phyloP scores from a whole-genome alignment of 306 rosid genomes.

The Lathyrus oleraceus region DNA sequence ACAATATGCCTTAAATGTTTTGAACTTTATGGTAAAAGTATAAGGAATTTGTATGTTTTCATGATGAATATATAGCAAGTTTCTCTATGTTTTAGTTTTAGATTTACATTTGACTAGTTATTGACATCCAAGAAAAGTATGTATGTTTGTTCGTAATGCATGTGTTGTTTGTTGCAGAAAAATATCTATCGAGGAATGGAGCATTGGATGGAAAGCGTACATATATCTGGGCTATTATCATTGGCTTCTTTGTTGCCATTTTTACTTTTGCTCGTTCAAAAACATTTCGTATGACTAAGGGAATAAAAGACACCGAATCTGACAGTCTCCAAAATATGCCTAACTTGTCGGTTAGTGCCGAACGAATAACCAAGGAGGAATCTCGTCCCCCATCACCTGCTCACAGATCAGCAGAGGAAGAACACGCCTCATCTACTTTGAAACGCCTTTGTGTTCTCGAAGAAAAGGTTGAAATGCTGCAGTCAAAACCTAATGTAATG shows the following conservation, averaged over 20 bases:
- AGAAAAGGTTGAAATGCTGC: slow-evolving; percentile 65
- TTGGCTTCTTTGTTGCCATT: slow-evolving; percentile 61
- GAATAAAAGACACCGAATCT: slow-evolving; percentile 32
- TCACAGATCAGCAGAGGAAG: slow-evolving; percentile 41
- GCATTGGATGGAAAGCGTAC: slow-evolving; percentile 39
- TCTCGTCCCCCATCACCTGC: slow-evolving; percentile 64
- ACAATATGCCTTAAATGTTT: background rate
- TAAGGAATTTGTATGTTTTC: background rate
- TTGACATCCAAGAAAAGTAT: slow-evolving; percentile 19
- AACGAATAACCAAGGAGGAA: slow-evolving; percentile 49
- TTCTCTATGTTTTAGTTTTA: slow-evolving; percentile 14
- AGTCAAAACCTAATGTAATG: slow-evolving; percentile 74
- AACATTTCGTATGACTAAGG: slow-evolving; percentile 38
- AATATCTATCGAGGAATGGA: slow-evolving; percentile 32
- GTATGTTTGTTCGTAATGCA: slow-evolving; percentile 17
- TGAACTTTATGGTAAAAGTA: no score
- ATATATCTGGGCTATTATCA: slow-evolving; percentile 48
- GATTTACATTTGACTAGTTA: slow-evolving; percentile 20
- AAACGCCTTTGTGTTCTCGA: slow-evolving; percentile 71
- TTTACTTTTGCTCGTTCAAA: slow-evolving; percentile 45
- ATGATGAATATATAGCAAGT: slow-evolving; percentile 8
- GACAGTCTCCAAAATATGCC: slow-evolving; percentile 40
- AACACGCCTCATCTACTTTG: slow-evolving; percentile 57
- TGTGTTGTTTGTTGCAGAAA: slow-evolving; percentile 52
- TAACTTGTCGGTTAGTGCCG: slow-evolving; percentile 22